These are phyloP conservation scores for Rhododendron vialii DNA, from an alignment of 148 eudicot genomes.

Conservation along the genomic window DNA sequence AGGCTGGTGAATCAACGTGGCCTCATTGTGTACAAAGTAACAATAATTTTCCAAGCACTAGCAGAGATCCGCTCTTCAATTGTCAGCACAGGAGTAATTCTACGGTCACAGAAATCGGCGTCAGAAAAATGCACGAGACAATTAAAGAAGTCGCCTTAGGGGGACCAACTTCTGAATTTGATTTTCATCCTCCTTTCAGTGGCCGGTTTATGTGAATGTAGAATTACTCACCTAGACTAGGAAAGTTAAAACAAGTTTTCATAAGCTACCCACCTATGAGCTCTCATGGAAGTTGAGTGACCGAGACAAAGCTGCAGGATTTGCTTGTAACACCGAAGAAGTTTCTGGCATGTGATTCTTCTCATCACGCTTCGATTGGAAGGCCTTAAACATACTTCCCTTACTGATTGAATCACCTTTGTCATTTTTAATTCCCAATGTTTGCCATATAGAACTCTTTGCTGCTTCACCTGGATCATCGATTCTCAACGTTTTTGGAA, in stretches of 20 bases:
- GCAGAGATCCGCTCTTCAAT: background rate
- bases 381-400: constrained; percentile 43
- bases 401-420: constrained; percentile 24
- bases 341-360: constrained; percentile 23
- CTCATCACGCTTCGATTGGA: constrained; percentile 34
- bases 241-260: background rate
- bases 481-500: constrained; percentile 62
- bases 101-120: background rate
- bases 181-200: background rate
- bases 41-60: background rate
- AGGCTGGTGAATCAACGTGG: background rate
- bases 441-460: constrained; percentile 63
- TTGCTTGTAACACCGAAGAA: constrained; percentile 46
- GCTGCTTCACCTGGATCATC: constrained; percentile 66
- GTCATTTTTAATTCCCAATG: constrained; percentile 46
- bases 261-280: constrained; percentile 14
- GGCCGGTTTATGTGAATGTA: background rate
- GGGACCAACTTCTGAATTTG: background rate
- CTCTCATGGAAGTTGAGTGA: constrained; percentile 58
- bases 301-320: constrained; percentile 70
- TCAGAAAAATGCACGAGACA: background rate
- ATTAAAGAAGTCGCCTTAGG: background rate
- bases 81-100: background rate
- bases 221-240: background rate
- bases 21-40: background rate